These are phyloP conservation scores for Tylopilus plumbeoviolaceoides DNA, from an alignment of 768 basidiomycete genomes.

Conservation along the genomic window DNA sequence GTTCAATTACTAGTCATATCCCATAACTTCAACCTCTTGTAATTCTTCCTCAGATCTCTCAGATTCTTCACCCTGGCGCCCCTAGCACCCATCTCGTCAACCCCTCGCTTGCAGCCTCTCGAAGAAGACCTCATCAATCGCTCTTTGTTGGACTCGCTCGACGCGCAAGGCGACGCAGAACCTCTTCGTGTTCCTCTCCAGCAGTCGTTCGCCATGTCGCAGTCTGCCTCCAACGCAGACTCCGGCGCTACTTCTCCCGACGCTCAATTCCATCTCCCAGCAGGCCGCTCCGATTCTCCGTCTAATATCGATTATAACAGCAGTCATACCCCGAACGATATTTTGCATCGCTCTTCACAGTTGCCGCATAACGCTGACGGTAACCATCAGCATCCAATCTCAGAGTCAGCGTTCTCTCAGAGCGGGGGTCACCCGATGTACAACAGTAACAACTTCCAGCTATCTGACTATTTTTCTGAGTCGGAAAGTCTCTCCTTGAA, in stretches of 20 bases:
- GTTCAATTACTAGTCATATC: slow-evolving; percentile 33
- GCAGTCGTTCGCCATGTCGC: slow-evolving; percentile 43
- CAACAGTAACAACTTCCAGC: slow-evolving; percentile 35
- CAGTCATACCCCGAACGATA: slow-evolving; percentile 35
- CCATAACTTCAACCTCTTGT: slow-evolving; percentile 27
- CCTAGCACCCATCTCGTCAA: slow-evolving; percentile 33
- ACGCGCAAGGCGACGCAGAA: slow-evolving; percentile 81
- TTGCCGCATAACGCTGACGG: slow-evolving; percentile 23
- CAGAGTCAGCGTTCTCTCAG: slow-evolving; percentile 31
- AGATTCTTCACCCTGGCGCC: slow-evolving; percentile 49
- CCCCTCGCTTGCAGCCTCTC: slow-evolving; percentile 34
- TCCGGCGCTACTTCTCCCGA: slow-evolving; percentile 49
- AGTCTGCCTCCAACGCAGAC: slow-evolving; percentile 49
- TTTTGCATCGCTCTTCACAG: slow-evolving; percentile 26
- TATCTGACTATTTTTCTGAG: slow-evolving; percentile 34
- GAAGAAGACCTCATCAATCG: slow-evolving; percentile 82
- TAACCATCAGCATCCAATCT: slow-evolving; percentile 32
- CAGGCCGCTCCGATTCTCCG: slow-evolving; percentile 52
- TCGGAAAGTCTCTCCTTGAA: slow-evolving; percentile 32
- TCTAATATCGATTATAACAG: slow-evolving; percentile 35
- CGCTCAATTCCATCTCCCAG: slow-evolving; percentile 46
- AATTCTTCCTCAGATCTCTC: slow-evolving; percentile 23
- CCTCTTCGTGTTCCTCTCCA: slow-evolving; percentile 37
- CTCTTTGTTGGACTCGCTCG: slow-evolving; percentile 76
- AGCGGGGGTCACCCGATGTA: slow-evolving; percentile 37